Percentiles rank a stretch among this genome's conserved stretches.
phyloP scores from a whole-genome alignment of 352 stramenopile species.

The Phytophthora crassamura region DNA sequence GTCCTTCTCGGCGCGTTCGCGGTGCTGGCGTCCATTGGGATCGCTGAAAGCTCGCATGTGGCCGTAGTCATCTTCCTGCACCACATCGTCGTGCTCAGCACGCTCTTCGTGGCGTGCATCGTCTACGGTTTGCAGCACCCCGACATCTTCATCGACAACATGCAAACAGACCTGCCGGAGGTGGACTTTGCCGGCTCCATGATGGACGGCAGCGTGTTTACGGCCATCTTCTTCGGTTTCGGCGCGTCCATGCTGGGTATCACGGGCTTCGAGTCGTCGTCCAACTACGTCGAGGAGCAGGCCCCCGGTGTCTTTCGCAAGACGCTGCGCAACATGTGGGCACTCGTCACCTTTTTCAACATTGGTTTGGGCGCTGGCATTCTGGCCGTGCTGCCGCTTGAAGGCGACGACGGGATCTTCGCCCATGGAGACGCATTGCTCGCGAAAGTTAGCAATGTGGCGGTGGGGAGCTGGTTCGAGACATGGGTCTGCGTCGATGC shows the following conservation, averaged over 20 bases:
- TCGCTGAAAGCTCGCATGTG: constrained; percentile 78
- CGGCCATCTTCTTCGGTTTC: constrained; percentile 77
- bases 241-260: constrained; percentile 87
- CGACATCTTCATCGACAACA: constrained; percentile 69
- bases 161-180: constrained; percentile 52
- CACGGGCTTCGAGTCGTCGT: constrained; percentile 88
- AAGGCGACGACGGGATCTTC: constrained; percentile 48
- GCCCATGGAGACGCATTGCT: constrained; percentile 58
- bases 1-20: constrained; percentile 80
- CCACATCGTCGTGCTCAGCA: constrained; percentile 71
- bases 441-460: constrained; percentile 51
- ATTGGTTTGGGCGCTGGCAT: constrained; percentile 64
- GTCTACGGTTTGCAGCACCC: constrained; percentile 67
- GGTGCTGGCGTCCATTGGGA: constrained; percentile 71
- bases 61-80: constrained; percentile 86
- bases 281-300: constrained; percentile 91
- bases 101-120: constrained; percentile 56
- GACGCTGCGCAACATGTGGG: constrained; percentile 83
- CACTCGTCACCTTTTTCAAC: constrained; percentile 83
- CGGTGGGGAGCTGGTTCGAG: constrained; percentile 45
- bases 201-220: constrained; percentile 47
- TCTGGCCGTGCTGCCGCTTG: constrained; percentile 74
- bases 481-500: constrained; percentile 75
- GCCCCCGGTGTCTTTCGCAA: constrained; percentile 76
- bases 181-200: constrained; percentile 62